Evolutionary conservation across 164 flowering plant genomes (phyloP).

Genomic region (Vitis vinifera): DNA sequence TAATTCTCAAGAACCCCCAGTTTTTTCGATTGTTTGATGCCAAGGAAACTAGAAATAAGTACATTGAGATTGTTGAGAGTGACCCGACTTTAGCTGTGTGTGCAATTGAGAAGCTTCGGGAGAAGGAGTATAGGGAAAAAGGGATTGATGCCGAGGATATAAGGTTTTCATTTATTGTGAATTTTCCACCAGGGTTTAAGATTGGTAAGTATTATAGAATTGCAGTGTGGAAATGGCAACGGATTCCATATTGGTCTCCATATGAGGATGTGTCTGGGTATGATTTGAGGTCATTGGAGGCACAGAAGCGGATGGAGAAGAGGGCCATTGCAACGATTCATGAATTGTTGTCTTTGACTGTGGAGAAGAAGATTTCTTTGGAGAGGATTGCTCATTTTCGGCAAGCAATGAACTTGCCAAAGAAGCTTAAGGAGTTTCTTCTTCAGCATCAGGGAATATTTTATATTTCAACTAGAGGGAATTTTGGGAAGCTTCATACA

Average conservation of each 20-base stretch:
- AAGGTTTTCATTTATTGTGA: conserved; percentile 77
- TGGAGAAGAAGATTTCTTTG: conserved; percentile 89
- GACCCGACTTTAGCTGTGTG: conserved; percentile 60
- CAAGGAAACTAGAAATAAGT: conserved; percentile 68
- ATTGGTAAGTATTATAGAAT: conserved; percentile 78
- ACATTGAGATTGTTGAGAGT: conserved; percentile 71
- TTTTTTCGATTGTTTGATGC: conserved; percentile 74
- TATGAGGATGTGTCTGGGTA: conserved; percentile 87
- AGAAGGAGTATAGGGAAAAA: conserved; percentile 79
- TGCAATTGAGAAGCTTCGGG: conserved; percentile 76
- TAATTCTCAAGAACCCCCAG: conserved; percentile 63
- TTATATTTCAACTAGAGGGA: conserved; percentile 91
- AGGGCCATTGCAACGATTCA: conserved; percentile 87
- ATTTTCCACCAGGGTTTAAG: conserved; percentile 96
- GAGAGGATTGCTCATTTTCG: conserved; percentile 97
- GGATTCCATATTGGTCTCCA: conserved; percentile 96
- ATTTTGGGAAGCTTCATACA: conserved; percentile 93
- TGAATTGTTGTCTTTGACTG: conserved; percentile 79
- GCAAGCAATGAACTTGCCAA: conserved; percentile 74
- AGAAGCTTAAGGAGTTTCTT: conserved; percentile 84
- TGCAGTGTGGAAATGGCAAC: conserved; percentile 97
- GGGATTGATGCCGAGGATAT: conserved; percentile 76
- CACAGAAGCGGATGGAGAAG: conserved; percentile 93
- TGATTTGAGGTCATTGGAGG: conserved; percentile 90
- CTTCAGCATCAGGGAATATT: conserved; percentile 98